Evolutionary conservation across 108 stramenopile species (phyloP), one percentile per base, ranked within the genome.

Genomic region (Skeletonema costatum): DNA sequence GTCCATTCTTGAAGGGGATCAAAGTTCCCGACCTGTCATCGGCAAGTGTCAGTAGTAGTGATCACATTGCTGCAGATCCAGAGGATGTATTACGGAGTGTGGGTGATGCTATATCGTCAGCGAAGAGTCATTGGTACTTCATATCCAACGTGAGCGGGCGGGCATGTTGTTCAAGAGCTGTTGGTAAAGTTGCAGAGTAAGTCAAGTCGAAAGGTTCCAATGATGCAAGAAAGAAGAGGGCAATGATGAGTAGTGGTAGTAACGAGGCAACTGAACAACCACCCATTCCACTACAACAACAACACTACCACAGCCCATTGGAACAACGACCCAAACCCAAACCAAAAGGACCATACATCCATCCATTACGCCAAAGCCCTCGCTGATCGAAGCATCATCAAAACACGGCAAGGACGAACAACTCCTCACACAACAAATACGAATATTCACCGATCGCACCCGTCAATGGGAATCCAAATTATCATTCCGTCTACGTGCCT

Each of bases 391-490:
- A 75, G 64, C 35, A 53, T 87, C 17, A 80, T 85, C 33, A 63
- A 83, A 83, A 60, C 17, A 61, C 31, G 58, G 68, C 8, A 64
- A 73, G 32, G 88, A 92, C 48, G 81, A 88, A 74, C 29, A 60
- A 32, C 36, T 65, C 8, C 74, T 83, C 44, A 90, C 88, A 4
- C 67, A 73, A 53, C 84, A 75, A 72, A 61, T 94, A 32, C 67
- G 75, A 30, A 73, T 87, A 31, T 87, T 89, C 59, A 87, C 82
- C 5, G 85, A 87, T 60, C 85, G 93, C 58, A 74, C 93, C 2
- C 78, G 89, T 46, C 90, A 92, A 76, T 92, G 91, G 91, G 91
- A 94, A 73, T 75, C 85, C 17, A 82, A 76, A 41, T 68, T 84
- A 56, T 84, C 91, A 1, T 84, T 89, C 66, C 85, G 87, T 14